Evolutionary conservation across 2,329 filamentous ascomycete species (phyloP).

Genomic region (Thyridium curvatum): DNA sequence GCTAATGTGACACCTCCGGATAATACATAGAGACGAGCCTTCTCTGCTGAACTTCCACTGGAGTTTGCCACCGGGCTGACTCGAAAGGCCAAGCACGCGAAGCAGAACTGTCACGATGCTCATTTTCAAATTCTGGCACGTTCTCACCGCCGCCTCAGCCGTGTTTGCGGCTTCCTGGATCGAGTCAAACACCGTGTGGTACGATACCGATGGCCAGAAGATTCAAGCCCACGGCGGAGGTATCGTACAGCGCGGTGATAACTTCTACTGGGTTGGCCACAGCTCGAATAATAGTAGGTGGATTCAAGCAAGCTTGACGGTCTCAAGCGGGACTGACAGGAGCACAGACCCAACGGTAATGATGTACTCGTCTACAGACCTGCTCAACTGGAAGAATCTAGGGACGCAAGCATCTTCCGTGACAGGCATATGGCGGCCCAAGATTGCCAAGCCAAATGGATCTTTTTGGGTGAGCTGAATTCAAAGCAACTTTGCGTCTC

Average conservation of each 20-base stretch:
- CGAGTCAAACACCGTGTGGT: constrained; percentile 29
- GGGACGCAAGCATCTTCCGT: constrained; percentile 23
- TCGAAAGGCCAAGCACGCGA: too few species aligned
- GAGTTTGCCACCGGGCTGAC: too few species aligned
- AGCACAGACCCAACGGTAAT: constrained; percentile 22
- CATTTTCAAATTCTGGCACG: too few species aligned
- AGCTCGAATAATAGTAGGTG: constrained; percentile 21
- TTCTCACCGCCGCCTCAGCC: too few species aligned
- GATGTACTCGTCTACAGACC: constrained; percentile 31
- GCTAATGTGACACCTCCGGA: not conserved
- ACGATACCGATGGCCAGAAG: constrained; percentile 27
- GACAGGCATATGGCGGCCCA: constrained; percentile 30
- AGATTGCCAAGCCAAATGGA: constrained; percentile 31
- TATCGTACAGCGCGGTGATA: constrained; percentile 25
- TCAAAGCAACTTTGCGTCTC: not conserved
- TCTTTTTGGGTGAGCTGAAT: constrained; percentile 24
- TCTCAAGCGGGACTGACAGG: constrained; percentile 6
- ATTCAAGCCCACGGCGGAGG: constrained; percentile 33
- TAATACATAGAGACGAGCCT: not conserved
- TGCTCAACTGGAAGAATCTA: constrained; percentile 31
- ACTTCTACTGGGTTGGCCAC: constrained; percentile 33
- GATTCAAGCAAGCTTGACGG: not conserved
- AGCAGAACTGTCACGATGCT: too few species aligned
- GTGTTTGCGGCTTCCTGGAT: constrained; percentile 26
- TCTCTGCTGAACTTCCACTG: too few species aligned